These are phyloP conservation scores for Fusarium mundagurra DNA, from an alignment of 2,329 filamentous ascomycete species.

Conservation along the genomic window DNA sequence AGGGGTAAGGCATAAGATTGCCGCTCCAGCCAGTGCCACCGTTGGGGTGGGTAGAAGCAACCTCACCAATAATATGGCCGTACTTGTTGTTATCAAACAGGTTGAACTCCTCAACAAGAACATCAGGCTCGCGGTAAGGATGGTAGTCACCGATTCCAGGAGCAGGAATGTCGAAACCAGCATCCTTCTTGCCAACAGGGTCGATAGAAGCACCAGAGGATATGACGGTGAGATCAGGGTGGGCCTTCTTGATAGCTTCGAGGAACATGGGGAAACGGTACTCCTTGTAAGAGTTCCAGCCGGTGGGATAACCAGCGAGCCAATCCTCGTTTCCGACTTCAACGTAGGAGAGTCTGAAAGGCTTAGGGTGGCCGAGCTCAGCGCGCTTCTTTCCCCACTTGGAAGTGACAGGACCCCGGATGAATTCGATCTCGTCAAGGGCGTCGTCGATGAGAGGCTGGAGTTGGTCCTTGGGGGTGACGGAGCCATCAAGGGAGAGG, in stretches of 20 bases:
- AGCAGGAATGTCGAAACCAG: constrained; percentile 52
- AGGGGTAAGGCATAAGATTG: constrained; percentile 58
- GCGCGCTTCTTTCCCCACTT: constrained; percentile 68
- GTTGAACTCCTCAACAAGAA: constrained; percentile 59
- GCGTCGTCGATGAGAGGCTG: constrained; percentile 67
- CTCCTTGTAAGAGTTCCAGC: constrained; percentile 60
- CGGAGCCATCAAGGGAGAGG: constrained; percentile 62
- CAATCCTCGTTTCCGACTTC: constrained; percentile 77
- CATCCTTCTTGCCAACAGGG: constrained; percentile 23
- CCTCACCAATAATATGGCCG: constrained; percentile 58
- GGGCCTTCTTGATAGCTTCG: constrained; percentile 64
- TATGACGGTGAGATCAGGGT: constrained; percentile 67
- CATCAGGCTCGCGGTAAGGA: constrained; percentile 61
- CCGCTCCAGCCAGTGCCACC: constrained; percentile 60
- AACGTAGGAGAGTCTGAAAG: constrained; percentile 68
- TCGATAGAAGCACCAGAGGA: constrained; percentile 59
- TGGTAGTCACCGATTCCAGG: constrained; percentile 61
- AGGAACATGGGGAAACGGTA: constrained; percentile 69
- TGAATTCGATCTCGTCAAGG: constrained; percentile 71
- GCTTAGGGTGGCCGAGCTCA: constrained; percentile 67
- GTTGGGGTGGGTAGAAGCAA: constrained; percentile 62
- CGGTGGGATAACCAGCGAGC: constrained; percentile 59
- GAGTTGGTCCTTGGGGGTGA: constrained; percentile 62
- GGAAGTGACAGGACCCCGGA: constrained; percentile 62
- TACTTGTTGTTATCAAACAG: constrained; percentile 61